These are phyloP conservation scores for Pezicula rhizophila DNA, from an alignment of 2,329 filamentous ascomycete genomes.

Conservation along the genomic window DNA sequence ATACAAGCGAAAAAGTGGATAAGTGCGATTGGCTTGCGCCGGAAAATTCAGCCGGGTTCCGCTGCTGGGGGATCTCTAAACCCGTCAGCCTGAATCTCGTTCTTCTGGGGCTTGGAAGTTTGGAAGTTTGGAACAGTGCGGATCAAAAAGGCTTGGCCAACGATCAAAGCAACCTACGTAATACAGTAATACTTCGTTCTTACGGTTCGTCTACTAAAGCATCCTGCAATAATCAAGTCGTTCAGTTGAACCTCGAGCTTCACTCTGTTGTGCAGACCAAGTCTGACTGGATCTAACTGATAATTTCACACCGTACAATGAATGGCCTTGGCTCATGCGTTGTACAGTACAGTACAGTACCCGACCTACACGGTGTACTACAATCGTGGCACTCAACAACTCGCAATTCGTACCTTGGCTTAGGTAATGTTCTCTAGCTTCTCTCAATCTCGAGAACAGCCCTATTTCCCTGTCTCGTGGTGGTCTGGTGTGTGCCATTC, in stretches of 20 bases:
- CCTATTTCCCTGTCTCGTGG: neutral
- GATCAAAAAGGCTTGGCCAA: neutral
- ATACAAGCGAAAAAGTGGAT: neutral
- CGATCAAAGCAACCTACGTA: neutral
- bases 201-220: neutral
- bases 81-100: neutral
- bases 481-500: neutral
- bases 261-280: too few relatives aligned
- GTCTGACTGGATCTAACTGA: neutral
- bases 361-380: too few relatives aligned
- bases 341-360: too few relatives aligned
- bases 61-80: neutral
- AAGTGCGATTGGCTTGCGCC: slow-evolving; percentile 1
- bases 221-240: too few relatives aligned
- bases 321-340: neutral
- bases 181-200: too few relatives aligned
- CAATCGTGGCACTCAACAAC: neutral
- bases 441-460: neutral
- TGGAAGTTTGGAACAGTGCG: neutral
- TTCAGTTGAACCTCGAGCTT: too few relatives aligned
- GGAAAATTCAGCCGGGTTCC: neutral
- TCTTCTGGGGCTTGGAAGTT: neutral
- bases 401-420: neutral
- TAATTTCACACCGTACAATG: neutral
- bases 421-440: neutral